Evolutionary conservation across 2,329 filamentous ascomycete genomes (phyloP).

Genomic region (Neofusicoccum kwambonambiense): DNA sequence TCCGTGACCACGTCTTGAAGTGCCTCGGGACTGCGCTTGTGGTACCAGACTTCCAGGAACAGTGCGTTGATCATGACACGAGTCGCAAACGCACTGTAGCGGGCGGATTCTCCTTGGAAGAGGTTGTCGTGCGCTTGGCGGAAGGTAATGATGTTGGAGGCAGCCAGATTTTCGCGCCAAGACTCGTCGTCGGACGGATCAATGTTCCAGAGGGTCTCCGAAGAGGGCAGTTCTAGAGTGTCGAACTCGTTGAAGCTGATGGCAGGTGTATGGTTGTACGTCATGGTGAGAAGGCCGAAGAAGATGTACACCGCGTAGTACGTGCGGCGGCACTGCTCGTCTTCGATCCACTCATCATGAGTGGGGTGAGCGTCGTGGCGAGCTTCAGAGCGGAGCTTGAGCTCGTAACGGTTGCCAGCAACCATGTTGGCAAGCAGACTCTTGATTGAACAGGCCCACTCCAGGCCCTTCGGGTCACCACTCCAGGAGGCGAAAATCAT

Average conservation of each 20-base stretch:
- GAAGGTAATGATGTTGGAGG: slow-evolving; percentile 76
- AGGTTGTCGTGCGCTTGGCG: slow-evolving; percentile 92
- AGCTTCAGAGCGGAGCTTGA: slow-evolving; percentile 88
- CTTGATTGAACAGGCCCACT: slow-evolving; percentile 99
- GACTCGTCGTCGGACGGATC: slow-evolving; percentile 71
- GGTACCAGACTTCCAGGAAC: slow-evolving; percentile 98
- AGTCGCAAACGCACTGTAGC: slow-evolving; percentile 95
- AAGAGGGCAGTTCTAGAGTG: slow-evolving; percentile 85
- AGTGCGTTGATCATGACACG: slow-evolving; percentile 98
- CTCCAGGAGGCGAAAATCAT: slow-evolving; percentile 99
- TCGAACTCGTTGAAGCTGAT: slow-evolving; percentile 99
- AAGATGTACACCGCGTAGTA: slow-evolving; percentile 99
- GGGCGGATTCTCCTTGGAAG: slow-evolving; percentile 86
- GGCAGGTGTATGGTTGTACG: slow-evolving; percentile 96
- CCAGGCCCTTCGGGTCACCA: slow-evolving; percentile 92
- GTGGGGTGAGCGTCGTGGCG: slow-evolving; percentile 73
- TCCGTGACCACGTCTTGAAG: slow-evolving; percentile 96
- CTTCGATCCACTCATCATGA: slow-evolving; percentile 90
- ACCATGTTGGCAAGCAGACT: slow-evolving; percentile 98
- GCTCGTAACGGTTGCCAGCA: slow-evolving; percentile 90
- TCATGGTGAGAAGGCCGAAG: slow-evolving; percentile 90
- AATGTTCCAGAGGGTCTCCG: slow-evolving; percentile 91
- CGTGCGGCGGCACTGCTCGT: slow-evolving; percentile 92
- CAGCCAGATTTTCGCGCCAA: slow-evolving; percentile 78
- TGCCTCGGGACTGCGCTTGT: slow-evolving; percentile 97